These are phyloP conservation scores for Kodamaea laetipori DNA, from an alignment of 805 yeast genomes.

Conservation along the genomic window DNA sequence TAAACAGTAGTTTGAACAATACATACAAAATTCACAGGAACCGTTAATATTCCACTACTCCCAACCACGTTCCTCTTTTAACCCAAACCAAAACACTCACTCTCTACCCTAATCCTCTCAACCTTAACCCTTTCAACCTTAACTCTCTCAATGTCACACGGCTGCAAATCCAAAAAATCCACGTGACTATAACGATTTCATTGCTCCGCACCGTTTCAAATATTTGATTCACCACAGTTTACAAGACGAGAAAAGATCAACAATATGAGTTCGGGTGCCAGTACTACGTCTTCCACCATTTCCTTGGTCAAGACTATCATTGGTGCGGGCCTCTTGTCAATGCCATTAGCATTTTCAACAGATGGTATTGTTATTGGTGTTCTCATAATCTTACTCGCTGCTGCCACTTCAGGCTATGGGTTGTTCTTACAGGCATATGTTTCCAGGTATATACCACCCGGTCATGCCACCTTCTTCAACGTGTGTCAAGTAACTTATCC, in stretches of 20 bases:
- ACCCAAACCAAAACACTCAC: too few relatives aligned
- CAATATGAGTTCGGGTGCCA: conserved; percentile 37
- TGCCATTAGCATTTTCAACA: conserved; percentile 64
- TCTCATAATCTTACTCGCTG: conserved; percentile 58
- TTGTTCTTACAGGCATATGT: conserved; percentile 62
- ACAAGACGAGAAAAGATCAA: not conserved
- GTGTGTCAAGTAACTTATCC: conserved; percentile 63
- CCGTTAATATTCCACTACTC: too few relatives aligned
- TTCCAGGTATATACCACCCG: conserved; percentile 50
- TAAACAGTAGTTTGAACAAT: too few relatives aligned
- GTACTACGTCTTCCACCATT: conserved; percentile 58
- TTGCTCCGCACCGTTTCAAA: not conserved
- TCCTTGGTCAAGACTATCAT: conserved; percentile 58
- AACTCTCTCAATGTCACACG: too few relatives aligned
- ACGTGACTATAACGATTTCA: too few relatives aligned
- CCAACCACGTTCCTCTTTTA: too few relatives aligned
- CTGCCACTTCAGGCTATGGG: conserved; percentile 67
- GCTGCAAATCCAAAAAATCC: too few relatives aligned
- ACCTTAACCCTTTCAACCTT: too few relatives aligned
- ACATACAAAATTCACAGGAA: too few relatives aligned
- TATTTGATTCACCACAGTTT: conserved; percentile 2
- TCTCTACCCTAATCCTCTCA: too few relatives aligned
- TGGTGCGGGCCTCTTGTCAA: conserved; percentile 70
- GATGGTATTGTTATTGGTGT: conserved; percentile 51
- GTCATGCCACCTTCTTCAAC: conserved; percentile 71